A percentile compares a stretch with the other conserved stretches of the same genome.
phyloP scores from a whole-genome alignment of 2,329 filamentous ascomycete species.

The Xylariales sp. region DNA sequence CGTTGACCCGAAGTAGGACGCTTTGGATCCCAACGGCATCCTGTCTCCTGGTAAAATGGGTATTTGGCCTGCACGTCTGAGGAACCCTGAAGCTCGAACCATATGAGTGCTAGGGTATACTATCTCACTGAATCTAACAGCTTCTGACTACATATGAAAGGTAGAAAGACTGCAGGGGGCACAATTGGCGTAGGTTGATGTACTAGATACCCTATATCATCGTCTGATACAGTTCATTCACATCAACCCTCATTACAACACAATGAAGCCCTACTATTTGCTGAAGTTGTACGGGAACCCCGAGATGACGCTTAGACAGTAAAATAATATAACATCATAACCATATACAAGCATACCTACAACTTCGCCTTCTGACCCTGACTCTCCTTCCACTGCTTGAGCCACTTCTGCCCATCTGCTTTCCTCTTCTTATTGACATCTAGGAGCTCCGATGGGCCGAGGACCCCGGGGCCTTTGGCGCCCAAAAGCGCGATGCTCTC shows the following conservation, averaged over 20 bases:
- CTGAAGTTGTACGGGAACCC: neutral
- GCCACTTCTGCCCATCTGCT: conserved; percentile 58
- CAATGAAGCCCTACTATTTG: neutral
- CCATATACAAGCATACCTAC: conserved; percentile 41
- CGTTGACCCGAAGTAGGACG: conserved; percentile 44
- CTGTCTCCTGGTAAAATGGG: conserved; percentile 55
- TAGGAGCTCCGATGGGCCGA: conserved; percentile 52
- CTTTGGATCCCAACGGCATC: conserved; percentile 53
- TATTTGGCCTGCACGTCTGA: conserved; percentile 51
- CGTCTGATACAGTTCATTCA: neutral
- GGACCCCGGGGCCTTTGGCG: conserved; percentile 44
- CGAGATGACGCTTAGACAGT: neutral
- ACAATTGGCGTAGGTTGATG: neutral
- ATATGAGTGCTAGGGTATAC: neutral
- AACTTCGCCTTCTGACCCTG: conserved; percentile 57
- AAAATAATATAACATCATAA: conserved; percentile 6
- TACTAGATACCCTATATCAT: neutral
- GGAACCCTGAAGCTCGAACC: conserved; percentile 15
- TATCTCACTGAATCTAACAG: no score
- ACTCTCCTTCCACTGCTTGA: conserved; percentile 60
- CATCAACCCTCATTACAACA: neutral
- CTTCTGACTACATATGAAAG: neutral
- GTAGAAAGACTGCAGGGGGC: neutral
- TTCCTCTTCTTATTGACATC: conserved; percentile 63
- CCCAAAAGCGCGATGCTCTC: conserved; percentile 71